Base-by-base conservation (phyloP, 164 flowering plant species). In the Brasenia schreberi region DNA sequence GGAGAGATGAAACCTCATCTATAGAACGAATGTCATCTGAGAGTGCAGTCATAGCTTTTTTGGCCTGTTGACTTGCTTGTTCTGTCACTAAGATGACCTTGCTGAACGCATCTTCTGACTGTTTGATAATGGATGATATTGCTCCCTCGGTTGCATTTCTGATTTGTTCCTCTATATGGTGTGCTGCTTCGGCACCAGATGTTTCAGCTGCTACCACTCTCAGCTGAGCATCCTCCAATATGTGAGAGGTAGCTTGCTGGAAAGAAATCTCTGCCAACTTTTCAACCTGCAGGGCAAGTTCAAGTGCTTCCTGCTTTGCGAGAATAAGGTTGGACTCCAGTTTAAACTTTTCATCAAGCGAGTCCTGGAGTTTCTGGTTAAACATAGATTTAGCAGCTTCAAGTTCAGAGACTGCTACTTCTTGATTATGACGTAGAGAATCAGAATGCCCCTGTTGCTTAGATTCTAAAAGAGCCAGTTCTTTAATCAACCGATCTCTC, bases 281-380 rank as follows among this genome's bases (percentile, higher is more conserved):
- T 68, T 84, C 85, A 18, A 84, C 88, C 71, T 84, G 83, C n/a
- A 84, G 83, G 23, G 87, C 84, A 69, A 84, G 84, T 67, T 79
- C 84, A 67, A 84, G 74, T 53, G 81, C 81, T 78, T 81, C 84
- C 70, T 82, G 81, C 72, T 81, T 84, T 61, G 83, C 85, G 27
- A 75, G 74, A 63, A 80, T 80, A 78, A 84, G 69, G 65, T 79
- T 79, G 12, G 85, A 77, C n/a, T 60, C 63, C 73, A 84, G 77
- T 18, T 75, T 69, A 53, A 76, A 82, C 71, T 84, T 84, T 71
- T 81, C 83, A 67, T 81, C 81, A 49, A 82, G 52, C 5, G 84
- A 64, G 59, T 80, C 78, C 71, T 79, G 66, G 68, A 82, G 73
- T 76, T 79, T 82, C 69, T 77, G 71, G 75, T 84, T 69, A 64